Percentiles rank a stretch among this genome's conserved stretches.
Conservation (phyloP, 768 basidiomycete genomes). For the Naganishia vaughanmartiniae region DNA sequence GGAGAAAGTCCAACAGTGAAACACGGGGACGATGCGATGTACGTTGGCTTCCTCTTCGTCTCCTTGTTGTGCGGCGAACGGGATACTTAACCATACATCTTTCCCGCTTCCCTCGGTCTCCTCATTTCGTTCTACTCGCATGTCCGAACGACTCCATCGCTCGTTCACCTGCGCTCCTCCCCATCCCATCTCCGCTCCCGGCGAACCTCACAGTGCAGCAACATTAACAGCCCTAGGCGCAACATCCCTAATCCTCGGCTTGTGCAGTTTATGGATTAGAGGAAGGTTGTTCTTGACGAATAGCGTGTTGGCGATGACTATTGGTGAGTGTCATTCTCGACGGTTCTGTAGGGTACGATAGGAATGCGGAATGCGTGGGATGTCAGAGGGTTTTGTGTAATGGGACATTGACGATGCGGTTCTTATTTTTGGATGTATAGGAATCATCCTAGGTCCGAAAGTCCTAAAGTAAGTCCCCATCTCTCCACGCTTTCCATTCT, state of each 20-base stretch:
- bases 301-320: slow-evolving; percentile 32
- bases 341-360: too few relatives aligned
- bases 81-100: too few relatives aligned
- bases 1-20: not conserved
- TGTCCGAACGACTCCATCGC: too few relatives aligned
- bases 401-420: too few relatives aligned
- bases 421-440: too few relatives aligned
- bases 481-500: not conserved
- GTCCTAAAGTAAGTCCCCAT: slow-evolving; percentile 28
- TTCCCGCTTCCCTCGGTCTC: too few relatives aligned
- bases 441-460: slow-evolving; percentile 33
- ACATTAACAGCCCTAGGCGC: slow-evolving; percentile 15
- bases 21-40: slow-evolving; percentile 10
- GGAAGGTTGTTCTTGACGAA: slow-evolving; percentile 34
- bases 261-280: slow-evolving; percentile 31
- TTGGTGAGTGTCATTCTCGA: slow-evolving; percentile 26
- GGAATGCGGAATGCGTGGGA: too few relatives aligned
- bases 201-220: slow-evolving; percentile 8
- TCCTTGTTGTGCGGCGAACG: too few relatives aligned
- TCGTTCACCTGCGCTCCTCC: too few relatives aligned
- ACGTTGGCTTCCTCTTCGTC: not conserved
- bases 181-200: not conserved
- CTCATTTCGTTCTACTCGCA: too few relatives aligned
- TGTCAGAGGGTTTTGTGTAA: too few relatives aligned
- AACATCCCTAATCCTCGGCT: slow-evolving; percentile 31